These are phyloP conservation scores for Arthroderma uncinatum DNA, from an alignment of 2,329 filamentous ascomycete species.

Conservation along the genomic window DNA sequence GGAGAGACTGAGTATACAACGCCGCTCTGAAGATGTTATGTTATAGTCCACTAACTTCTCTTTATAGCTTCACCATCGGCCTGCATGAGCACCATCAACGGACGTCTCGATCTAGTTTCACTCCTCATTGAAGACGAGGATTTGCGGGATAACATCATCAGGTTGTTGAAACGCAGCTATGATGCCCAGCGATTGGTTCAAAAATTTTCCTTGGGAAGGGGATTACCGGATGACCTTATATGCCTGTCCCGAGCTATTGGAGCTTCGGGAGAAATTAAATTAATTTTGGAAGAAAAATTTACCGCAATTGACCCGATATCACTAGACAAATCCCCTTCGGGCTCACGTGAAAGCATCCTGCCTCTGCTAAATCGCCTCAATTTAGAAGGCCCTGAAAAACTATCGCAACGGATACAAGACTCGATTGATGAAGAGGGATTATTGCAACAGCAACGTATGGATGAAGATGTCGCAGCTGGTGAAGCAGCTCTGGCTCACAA, in stretches of 20 bases:
- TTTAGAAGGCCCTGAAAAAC: conserved; percentile 53
- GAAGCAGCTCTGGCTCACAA: conserved; percentile 64
- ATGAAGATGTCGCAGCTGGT: conserved; percentile 59
- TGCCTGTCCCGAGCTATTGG: conserved; percentile 70
- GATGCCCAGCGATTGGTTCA: conserved; percentile 86
- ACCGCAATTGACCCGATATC: conserved; percentile 16
- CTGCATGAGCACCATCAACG: conserved; percentile 66
- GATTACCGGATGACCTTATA: conserved; percentile 84
- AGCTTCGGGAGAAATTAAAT: conserved; percentile 55
- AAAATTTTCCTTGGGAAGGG: conserved; percentile 83
- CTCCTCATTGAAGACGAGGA: conserved; percentile 56
- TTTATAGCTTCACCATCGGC: conserved; percentile 64
- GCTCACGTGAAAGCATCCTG: conserved; percentile 26
- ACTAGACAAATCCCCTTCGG: conserved; percentile 13
- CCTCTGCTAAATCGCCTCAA: conserved; percentile 25
- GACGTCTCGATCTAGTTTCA: conserved; percentile 69
- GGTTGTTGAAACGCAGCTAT: conserved; percentile 61
- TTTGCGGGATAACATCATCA: conserved; percentile 57
- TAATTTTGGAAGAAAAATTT: conserved; percentile 21
- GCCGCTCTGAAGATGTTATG: background rate
- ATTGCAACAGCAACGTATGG: conserved; percentile 63
- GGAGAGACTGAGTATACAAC: conserved; percentile 58
- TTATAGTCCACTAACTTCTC: background rate
- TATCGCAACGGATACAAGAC: conserved; percentile 59
- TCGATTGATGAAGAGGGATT: conserved; percentile 91